phyloP scores from a whole-genome alignment of 345 rosid genomes.

The Brassica juncea region DNA sequence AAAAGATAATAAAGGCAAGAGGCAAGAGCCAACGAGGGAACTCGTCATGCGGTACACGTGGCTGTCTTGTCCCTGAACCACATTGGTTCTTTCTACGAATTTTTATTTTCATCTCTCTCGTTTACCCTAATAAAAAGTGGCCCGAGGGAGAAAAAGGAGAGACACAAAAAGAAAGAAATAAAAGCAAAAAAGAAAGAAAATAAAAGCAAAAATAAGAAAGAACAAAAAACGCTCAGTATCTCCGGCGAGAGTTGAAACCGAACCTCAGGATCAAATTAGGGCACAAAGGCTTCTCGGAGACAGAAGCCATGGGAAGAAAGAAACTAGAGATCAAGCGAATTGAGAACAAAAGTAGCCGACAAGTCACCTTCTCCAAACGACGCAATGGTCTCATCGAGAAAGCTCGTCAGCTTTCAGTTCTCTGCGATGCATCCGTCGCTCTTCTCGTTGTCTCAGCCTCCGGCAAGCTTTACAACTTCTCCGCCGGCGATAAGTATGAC shows the following conservation, averaged over 20 bases:
- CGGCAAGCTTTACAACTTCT: conserved; percentile 40
- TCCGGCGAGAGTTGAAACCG: conserved; percentile 26
- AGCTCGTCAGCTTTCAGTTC: conserved; percentile 73
- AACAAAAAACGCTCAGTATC: conserved; percentile 19
- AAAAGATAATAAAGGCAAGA: background rate
- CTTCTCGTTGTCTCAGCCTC: conserved; percentile 41
- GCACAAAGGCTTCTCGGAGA: conserved; percentile 24
- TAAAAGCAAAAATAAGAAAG: background rate
- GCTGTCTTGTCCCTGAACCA: background rate
- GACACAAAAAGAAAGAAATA: background rate
- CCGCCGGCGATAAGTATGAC: conserved; percentile 39
- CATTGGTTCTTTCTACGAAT: background rate
- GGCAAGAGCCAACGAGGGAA: background rate
- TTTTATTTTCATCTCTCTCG: conserved; percentile 18
- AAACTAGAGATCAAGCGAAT: conserved; percentile 70
- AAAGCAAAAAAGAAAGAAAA: conserved; percentile 13
- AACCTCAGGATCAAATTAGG: conserved; percentile 37
- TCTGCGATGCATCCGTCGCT: conserved; percentile 58
- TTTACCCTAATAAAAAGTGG: conserved; percentile 1
- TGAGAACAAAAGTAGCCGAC: conserved; percentile 71
- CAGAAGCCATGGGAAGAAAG: conserved; percentile 51
- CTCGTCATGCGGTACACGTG: conserved; percentile 25
- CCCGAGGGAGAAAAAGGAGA: background rate
- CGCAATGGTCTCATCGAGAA: conserved; percentile 64
- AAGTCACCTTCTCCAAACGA: conserved; percentile 73